Evolutionary conservation across 495 filamentous ascomycete species (phyloP).

Genomic region (Beverwykella pulmonaria): DNA sequence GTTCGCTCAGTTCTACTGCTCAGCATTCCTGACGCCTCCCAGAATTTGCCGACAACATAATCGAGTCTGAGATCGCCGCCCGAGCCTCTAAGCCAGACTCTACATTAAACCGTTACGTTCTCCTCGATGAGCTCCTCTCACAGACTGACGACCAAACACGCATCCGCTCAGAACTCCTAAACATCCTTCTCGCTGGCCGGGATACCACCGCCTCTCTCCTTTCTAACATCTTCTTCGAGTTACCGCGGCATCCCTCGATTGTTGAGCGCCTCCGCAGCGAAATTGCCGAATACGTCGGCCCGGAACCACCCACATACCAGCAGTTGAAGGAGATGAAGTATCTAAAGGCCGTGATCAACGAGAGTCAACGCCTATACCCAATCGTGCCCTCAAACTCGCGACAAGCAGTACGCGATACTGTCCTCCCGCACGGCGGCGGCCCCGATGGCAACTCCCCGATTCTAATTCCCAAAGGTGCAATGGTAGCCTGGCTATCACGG

Average conservation of each 20-base stretch:
- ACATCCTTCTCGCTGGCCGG: slow-evolving; percentile 43
- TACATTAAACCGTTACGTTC: slow-evolving; percentile 40
- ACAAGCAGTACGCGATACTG: slow-evolving; percentile 51
- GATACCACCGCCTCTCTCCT: slow-evolving; percentile 45
- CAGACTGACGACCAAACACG: slow-evolving; percentile 35
- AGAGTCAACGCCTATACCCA: slow-evolving; percentile 54
- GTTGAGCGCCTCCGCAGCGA: slow-evolving; percentile 13
- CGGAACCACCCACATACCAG: slow-evolving; percentile 2
- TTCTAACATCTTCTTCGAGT: slow-evolving; percentile 36
- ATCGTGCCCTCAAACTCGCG: slow-evolving; percentile 57
- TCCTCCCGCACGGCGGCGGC: slow-evolving; percentile 45
- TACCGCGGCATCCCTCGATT: slow-evolving; percentile 22
- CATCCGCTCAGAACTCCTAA: slow-evolving; percentile 44
- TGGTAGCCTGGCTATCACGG: slow-evolving; percentile 51
- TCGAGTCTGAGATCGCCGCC: slow-evolving; percentile 9
- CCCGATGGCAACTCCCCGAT: slow-evolving; percentile 48
- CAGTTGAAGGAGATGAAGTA: slow-evolving; percentile 28
- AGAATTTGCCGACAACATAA: slow-evolving; percentile 46
- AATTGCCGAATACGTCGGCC: slow-evolving; percentile 24
- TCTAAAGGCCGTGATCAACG: slow-evolving; percentile 23
- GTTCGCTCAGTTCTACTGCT: too few species aligned
- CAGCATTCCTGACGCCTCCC: neutral
- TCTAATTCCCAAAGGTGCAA: slow-evolving; percentile 48
- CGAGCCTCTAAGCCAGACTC: slow-evolving; percentile 5
- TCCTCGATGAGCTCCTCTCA: slow-evolving; percentile 44